phyloP scores from a whole-genome alignment of 441 rosid species.

The Croton setiger region DNA sequence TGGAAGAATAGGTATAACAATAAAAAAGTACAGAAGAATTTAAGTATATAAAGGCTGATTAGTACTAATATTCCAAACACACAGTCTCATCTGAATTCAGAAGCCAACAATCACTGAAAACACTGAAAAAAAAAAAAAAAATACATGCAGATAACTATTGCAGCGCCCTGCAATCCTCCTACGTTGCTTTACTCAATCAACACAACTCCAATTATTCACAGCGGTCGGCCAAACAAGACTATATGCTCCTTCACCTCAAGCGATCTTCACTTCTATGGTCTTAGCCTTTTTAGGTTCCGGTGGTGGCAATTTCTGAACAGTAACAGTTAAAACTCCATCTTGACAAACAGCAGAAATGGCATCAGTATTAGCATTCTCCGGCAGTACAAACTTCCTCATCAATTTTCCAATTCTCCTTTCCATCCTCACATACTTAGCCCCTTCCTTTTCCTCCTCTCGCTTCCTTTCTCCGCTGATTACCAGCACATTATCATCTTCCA shows the following conservation, averaged over 20 bases:
- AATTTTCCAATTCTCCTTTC: slow-evolving; percentile 81
- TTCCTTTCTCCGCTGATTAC: slow-evolving; percentile 53
- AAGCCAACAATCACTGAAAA: not conserved
- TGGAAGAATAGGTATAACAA: not conserved
- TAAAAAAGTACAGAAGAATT: too few species aligned
- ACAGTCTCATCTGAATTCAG: not conserved
- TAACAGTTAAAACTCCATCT: slow-evolving; percentile 75
- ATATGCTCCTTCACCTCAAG: slow-evolving; percentile 25
- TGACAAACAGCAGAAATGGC: slow-evolving; percentile 61
- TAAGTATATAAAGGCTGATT: too few species aligned
- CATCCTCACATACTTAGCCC: slow-evolving; percentile 69
- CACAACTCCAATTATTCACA: not conserved
- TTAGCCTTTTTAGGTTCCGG: slow-evolving; percentile 80
- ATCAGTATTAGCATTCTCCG: slow-evolving; percentile 70
- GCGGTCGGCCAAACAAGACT: not conserved
- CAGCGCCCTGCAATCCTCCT: too few species aligned
- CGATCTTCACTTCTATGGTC: slow-evolving; percentile 70
- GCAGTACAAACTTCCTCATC: slow-evolving; percentile 78
- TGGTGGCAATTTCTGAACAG: slow-evolving; percentile 77
- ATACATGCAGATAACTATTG: not conserved
- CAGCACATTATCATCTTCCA: slow-evolving; percentile 53
- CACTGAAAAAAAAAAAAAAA: not conserved
- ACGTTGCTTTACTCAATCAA: too few species aligned
- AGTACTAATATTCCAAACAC: not conserved
- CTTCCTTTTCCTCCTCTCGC: slow-evolving; percentile 58